Evolutionary conservation across 192 early-diverging fungal genomes (phyloP), one percentile per base, ranked within the genome.

Genomic region (Thamnidium elegans): DNA sequence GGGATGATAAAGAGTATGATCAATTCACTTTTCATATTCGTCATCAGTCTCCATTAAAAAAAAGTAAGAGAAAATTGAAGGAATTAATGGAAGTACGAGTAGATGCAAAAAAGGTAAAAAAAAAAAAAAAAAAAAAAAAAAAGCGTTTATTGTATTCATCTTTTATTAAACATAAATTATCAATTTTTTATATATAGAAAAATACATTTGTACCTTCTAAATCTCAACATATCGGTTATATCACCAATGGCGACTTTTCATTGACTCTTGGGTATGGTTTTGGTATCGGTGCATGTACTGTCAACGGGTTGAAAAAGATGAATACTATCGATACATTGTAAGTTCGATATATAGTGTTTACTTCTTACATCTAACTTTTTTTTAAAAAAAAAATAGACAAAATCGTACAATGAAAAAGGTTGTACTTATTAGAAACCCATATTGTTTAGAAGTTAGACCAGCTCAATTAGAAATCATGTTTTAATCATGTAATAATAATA

Each of bases 201-300:
- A 20, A 74, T 78, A 74, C 78, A 81, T 17, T 68, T 48, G 15
- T 71, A 6, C 63, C 67, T 4, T 55, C 63, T 7, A 71, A 75
- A 0, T 61, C 45, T 84, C 32, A 64, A 31, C 63, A 64, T 17
- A 78, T 93, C 62, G 91, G 91, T 13, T 90, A 87, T 68, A 66
- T 91, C 15, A 91, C 88, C 1, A 84, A 84, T 9, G 90, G 90
- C 3, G 73, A 82, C 9, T 92, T 83, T 58, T 89, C 89, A 17
- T 78, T 87, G 39, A 74, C 73, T 15, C 62, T 78, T 19, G 91
- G 90, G 17, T 65, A 83, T 30, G 84, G 81, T 20, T 78, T 76
- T 42, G 89, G 84, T 11, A 80, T 91, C 34, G 91, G 84, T 47
- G 84, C 80, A 65, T 89, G 87, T 56, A 71, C 78, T 36, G 46